phyloP scores from a whole-genome alignment of 768 basidiomycete species.

The Termitomyces sp. region DNA sequence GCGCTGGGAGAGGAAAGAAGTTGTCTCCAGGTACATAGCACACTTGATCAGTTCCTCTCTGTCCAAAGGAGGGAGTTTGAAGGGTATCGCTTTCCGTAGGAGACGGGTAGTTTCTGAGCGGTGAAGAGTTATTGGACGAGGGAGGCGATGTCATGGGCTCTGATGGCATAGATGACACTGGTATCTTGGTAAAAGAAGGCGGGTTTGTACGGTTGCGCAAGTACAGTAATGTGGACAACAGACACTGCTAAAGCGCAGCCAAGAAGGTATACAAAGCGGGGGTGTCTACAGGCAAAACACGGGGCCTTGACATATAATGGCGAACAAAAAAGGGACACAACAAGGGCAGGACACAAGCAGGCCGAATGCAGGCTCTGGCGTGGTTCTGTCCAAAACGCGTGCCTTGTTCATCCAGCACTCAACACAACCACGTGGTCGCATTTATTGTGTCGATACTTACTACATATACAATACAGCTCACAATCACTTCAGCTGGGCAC shows the following conservation, averaged over 20 bases:
- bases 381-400: conserved; percentile 7
- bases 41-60: conserved; percentile 5
- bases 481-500: conserved; percentile 7
- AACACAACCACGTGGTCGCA: conserved; percentile 2
- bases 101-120: conserved; percentile 23
- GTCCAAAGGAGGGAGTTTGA: conserved; percentile 33
- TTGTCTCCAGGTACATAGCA: conserved; percentile 3
- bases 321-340: conserved; percentile 9
- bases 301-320: conserved; percentile 11
- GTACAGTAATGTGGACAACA: conserved; percentile 11
- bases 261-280: conserved; percentile 2
- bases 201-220: not conserved
- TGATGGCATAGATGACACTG: conserved; percentile 19
- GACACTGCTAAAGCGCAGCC: conserved; percentile 14
- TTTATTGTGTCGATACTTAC: conserved; percentile 1
- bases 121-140: conserved; percentile 25
- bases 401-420: not conserved
- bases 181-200: conserved; percentile 14
- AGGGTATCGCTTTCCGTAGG: conserved; percentile 35
- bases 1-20: conserved; percentile 2
- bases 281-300: conserved; percentile 9
- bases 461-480: not conserved
- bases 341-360: conserved; percentile 12
- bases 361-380: conserved; percentile 10
- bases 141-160: conserved; percentile 23